Conservation (phyloP, 331 rosid genomes). For the Saraca asoca region DNA sequence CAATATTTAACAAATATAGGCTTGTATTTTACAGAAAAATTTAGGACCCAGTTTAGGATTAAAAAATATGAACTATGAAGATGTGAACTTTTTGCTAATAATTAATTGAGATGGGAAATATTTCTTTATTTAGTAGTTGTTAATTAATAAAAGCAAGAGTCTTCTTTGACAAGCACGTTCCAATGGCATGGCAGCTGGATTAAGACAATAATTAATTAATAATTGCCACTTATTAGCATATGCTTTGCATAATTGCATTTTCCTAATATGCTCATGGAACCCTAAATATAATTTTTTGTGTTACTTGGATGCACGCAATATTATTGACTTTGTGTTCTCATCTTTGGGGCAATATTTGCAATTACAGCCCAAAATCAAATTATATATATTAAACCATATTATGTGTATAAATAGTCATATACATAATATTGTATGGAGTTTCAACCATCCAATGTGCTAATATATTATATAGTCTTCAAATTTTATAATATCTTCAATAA, state of each 20-base stretch:
- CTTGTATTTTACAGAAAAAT: not conserved
- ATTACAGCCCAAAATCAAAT: too few relatives aligned
- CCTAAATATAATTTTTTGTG: conserved; percentile 2
- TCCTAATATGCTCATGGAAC: conserved; percentile 11
- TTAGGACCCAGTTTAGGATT: not conserved
- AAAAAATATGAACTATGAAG: not conserved
- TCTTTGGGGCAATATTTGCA: not conserved
- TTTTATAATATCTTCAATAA: too few relatives aligned
- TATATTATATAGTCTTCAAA: too few relatives aligned
- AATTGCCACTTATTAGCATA: not conserved
- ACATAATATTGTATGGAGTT: too few relatives aligned
- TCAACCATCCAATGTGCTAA: too few relatives aligned
- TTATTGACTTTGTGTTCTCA: not conserved
- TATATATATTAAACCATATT: too few relatives aligned
- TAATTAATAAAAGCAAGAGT: conserved; percentile 22
- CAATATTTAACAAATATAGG: not conserved
- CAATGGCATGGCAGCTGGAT: conserved; percentile 16
- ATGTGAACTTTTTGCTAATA: not conserved
- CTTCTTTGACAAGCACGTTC: conserved; percentile 27
- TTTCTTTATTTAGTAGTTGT: not conserved
- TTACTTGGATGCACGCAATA: conserved; percentile 36
- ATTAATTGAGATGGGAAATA: not conserved
- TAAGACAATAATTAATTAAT: conserved; percentile 21
- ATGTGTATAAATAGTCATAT: too few relatives aligned
- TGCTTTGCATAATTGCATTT: conserved; percentile 29